These are phyloP conservation scores for Gastrolobium villosum DNA, from an alignment of 306 rosid species.

Conservation along the genomic window DNA sequence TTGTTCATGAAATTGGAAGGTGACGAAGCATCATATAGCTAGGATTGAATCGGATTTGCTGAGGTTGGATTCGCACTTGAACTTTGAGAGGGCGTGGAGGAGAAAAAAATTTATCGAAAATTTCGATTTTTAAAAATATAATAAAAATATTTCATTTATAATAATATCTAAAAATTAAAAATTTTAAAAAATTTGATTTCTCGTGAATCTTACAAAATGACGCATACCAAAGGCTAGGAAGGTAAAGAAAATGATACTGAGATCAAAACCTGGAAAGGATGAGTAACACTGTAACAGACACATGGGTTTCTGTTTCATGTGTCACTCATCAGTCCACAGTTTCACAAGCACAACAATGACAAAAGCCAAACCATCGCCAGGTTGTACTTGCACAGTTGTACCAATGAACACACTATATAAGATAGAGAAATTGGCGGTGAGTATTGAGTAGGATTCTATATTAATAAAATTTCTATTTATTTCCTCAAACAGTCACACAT, in stretches of 20 bases:
- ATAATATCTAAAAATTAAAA: too few relatives aligned
- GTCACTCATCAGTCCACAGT: slow-evolving; percentile 50
- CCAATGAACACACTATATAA: slow-evolving; percentile 54
- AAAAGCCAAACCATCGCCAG: slow-evolving; percentile 59
- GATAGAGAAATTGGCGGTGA: neutral
- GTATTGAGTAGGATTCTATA: slow-evolving; percentile 23
- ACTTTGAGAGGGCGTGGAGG: too few relatives aligned
- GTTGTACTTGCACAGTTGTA: slow-evolving; percentile 52
- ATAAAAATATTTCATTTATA: too few relatives aligned
- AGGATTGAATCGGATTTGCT: neutral
- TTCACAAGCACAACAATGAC: slow-evolving; percentile 60
- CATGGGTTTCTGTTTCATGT: slow-evolving; percentile 58
- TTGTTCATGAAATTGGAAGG: slow-evolving; percentile 28
- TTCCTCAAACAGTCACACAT: neutral
- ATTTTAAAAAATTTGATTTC: too few relatives aligned
- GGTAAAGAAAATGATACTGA: neutral
- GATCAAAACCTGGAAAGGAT: slow-evolving; percentile 49
- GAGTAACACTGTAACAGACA: slow-evolving; percentile 44
- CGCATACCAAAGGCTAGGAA: too few relatives aligned
- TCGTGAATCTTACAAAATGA: too few relatives aligned
- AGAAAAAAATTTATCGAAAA: too few relatives aligned
- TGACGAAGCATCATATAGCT: neutral
- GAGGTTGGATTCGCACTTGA: slow-evolving; percentile 21
- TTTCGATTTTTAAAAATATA: too few relatives aligned
- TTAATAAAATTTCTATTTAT: neutral